These are phyloP conservation scores for Zelonia costaricensis DNA, from an alignment of 208 protist genomes.

Conservation along the genomic window DNA sequence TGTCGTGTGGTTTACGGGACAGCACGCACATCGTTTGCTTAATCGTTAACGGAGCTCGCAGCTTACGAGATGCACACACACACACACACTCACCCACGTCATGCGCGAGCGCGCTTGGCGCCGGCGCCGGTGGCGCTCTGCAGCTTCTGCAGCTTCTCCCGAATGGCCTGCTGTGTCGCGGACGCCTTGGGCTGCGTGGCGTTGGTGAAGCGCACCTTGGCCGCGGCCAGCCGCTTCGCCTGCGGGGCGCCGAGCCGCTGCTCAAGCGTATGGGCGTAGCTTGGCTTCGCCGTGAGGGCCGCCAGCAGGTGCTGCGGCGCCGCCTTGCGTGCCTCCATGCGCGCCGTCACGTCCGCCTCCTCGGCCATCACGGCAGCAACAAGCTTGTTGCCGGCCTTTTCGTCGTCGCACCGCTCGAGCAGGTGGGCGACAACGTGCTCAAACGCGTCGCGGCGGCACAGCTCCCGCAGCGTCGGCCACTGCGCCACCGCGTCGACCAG, in stretches of 20 bases:
- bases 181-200: conserved; percentile 55
- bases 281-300: conserved; percentile 39
- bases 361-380: conserved; percentile 37
- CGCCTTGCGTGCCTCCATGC: conserved; percentile 50
- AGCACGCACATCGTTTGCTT: too few species aligned
- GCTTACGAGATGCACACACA: too few species aligned
- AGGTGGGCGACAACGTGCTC: conserved; percentile 47
- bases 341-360: conserved; percentile 48
- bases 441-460: conserved; percentile 44
- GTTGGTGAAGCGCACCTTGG: conserved; percentile 63
- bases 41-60: too few species aligned
- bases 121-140: conserved; percentile 7
- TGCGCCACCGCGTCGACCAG: conserved; percentile 35
- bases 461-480: conserved; percentile 52
- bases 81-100: too few species aligned
- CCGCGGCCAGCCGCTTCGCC: conserved; percentile 50
- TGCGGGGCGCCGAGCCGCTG: conserved; percentile 43
- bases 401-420: conserved; percentile 38
- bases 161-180: conserved; percentile 60
- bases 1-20: too few species aligned
- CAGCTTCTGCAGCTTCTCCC: conserved; percentile 60
- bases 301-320: conserved; percentile 61
- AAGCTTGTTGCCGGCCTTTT: conserved; percentile 35
- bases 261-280: conserved; percentile 41
- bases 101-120: conserved; percentile 20